Base-by-base conservation (phyloP, 2,329 filamentous ascomycete species). In the Aspergillus alliaceus region DNA sequence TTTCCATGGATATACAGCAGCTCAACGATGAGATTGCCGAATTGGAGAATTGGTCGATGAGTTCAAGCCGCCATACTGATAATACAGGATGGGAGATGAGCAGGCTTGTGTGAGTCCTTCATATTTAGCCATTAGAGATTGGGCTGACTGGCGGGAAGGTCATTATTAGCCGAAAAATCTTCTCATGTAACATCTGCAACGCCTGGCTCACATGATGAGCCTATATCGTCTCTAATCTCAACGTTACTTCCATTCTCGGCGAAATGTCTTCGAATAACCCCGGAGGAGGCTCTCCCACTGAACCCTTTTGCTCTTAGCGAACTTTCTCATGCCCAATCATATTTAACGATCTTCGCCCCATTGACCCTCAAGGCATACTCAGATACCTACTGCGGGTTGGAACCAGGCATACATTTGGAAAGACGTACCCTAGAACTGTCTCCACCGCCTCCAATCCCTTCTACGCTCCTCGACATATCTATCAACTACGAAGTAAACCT, bases 341-440 rank as follows among this genome's bases (percentile, higher is more conserved):
- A 88, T 62, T 79, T 93, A 0, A 84, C 88, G 46, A 80, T 88
- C 8, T 91, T 95, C 65, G 89, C 85, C 0, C 85, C 88, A 0
- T 80, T 95, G 14, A 78, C 78, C 0, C 86, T 90, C 56, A 66
- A 60, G 6, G 57, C 70, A 14, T 65, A 69, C 31, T 73, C 69
- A 25, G 67, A 56, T n/a, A 64, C 65, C 39, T 50, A 64, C 9
- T 59, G 67, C 8, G 57, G 64, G 8, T 57, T 63, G 22, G 51
- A 64, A 22, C 48, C 62, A 5, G 56, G 59, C 14, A 47, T 49
- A 9, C 52, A 75, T 9, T 57, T 66, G 2, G 73, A 77, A 58
- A 72, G 58, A 37, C 73, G 76, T 59, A 66, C 66, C 14, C 59
- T 77, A n/a, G 66, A 58, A 29, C 68, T 77, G 6, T 72, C 71